Conservation (phyloP, 495 filamentous ascomycete genomes). For the Tuber aestivum region DNA sequence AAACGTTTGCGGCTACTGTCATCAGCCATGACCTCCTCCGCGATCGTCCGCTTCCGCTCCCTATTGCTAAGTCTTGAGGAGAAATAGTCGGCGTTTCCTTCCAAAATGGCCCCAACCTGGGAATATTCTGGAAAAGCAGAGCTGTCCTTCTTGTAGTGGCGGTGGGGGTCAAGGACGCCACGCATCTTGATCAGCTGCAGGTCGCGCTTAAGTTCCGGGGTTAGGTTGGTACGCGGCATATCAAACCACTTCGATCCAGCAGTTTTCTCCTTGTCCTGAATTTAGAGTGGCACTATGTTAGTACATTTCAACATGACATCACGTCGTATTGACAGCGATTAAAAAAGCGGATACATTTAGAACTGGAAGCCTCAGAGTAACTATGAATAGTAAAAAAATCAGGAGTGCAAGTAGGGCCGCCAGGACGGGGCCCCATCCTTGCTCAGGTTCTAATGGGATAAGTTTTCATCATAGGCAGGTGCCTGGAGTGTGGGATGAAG, state of each 20-base stretch:
- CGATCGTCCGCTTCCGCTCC: conserved; percentile 80
- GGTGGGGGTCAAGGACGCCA: conserved; percentile 77
- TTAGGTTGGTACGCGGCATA: conserved; percentile 74
- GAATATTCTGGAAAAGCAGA: conserved; percentile 67
- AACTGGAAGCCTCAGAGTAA: conserved; percentile 76
- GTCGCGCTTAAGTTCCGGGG: conserved; percentile 77
- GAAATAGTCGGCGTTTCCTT: conserved; percentile 84
- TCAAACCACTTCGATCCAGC: conserved; percentile 72
- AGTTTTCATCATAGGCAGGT: conserved; percentile 64
- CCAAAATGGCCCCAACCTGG: conserved; percentile 80
- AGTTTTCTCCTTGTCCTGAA: conserved; percentile 52
- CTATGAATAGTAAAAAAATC: conserved; percentile 69
- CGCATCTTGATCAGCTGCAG: conserved; percentile 83
- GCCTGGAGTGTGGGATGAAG: conserved; percentile 16
- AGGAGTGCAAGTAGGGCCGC: conserved; percentile 38
- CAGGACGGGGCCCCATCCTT: conserved; percentile 54
- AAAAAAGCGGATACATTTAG: conserved; percentile 31
- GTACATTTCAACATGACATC: conserved; percentile 11
- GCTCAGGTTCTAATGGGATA: conserved; percentile 44
- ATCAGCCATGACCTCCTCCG: conserved; percentile 73
- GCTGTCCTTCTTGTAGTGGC: conserved; percentile 83
- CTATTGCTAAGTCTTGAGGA: conserved; percentile 72
- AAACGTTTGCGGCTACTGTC: conserved; percentile 58
- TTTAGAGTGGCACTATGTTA: conserved; percentile 13
- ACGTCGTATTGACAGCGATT: conserved; percentile 13